Evolutionary conservation across 306 rosid genomes (phyloP).

Genomic region (Cajanus cajan): DNA sequence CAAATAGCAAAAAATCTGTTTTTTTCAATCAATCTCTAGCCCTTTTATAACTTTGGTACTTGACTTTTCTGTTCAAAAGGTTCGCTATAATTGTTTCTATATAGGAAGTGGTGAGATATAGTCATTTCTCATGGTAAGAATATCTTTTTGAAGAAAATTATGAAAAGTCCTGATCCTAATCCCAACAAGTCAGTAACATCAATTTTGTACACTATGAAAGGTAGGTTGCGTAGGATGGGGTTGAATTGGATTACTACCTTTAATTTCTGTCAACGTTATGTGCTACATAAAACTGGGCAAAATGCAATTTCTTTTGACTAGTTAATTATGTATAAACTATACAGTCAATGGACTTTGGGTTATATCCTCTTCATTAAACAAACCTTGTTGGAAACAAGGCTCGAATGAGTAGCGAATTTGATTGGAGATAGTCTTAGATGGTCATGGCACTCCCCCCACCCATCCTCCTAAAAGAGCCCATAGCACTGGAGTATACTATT

Average conservation of each 20-base stretch:
- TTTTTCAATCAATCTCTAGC: neutral
- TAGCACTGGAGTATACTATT: neutral
- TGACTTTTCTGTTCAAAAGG: neutral
- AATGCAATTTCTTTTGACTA: neutral
- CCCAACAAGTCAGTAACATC: neutral
- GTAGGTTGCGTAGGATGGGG: neutral
- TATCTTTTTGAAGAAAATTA: neutral
- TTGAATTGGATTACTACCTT: neutral
- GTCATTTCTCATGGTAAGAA: neutral
- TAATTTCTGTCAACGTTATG: neutral
- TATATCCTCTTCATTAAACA: neutral
- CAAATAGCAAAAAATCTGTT: neutral
- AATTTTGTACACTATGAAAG: neutral
- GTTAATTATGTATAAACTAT: neutral
- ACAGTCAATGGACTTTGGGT: neutral
- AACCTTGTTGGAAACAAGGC: neutral
- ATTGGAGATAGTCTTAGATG: constrained; percentile 3
- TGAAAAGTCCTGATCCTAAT: neutral
- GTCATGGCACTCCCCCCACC: neutral
- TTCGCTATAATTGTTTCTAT: neutral
- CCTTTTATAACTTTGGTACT: neutral
- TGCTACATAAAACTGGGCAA: constrained; percentile 9
- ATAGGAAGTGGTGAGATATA: neutral
- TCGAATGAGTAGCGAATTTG: constrained; percentile 4
- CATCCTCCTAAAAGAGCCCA: neutral